Evolutionary conservation across 2,329 filamentous ascomycete genomes (phyloP), one percentile per base, ranked within the genome.

Genomic region (Diaporthe sp.): DNA sequence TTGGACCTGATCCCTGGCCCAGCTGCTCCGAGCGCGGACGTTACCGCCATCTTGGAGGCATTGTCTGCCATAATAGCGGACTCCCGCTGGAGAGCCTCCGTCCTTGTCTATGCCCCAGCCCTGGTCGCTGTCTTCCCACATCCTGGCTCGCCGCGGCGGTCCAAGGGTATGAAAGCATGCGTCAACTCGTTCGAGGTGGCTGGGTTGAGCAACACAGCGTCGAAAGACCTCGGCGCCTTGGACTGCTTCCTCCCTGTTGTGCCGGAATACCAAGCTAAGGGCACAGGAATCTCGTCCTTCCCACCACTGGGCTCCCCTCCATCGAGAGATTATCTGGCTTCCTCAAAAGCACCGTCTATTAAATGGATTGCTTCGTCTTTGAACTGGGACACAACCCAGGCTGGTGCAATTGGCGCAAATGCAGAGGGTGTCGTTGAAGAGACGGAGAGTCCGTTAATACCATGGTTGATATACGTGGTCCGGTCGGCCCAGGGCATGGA

Each of bases 21-120:
- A 33, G 90, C 94, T 10, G 88, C 90, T 2, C 84, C 87, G 19
- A 86, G 85, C 22, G 86, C 90, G 35, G 90, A 89, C 75, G 84
- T 97, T 52, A 88, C 91, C 2, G 91, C 91, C 13, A 89, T 98
- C 25, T 85, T 98, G 9, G 92, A 95, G 76, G 94, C 96, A 0
- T 90, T 97, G 68, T 89, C 92, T 28, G 89, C 92, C 60, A 93
- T 98, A 64, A 90, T 98, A 67, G 90, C 92, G 76, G 91, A 94
- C 79, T 98, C 96, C 0, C 93, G 92, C 78, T 94, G 93, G 82
- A 91, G 95, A 72, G 92, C 94, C 13, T 92, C 92, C 77, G 90
- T 94, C 78, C 88, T 94, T 66, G 84, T 93, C 57, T 92, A 90
- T 75, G 93, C 93, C 1, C 92, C 92, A 2, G 89, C 91, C 0